Conservation (phyloP, 2,329 filamentous ascomycete genomes). For the Penicillium sp. region DNA sequence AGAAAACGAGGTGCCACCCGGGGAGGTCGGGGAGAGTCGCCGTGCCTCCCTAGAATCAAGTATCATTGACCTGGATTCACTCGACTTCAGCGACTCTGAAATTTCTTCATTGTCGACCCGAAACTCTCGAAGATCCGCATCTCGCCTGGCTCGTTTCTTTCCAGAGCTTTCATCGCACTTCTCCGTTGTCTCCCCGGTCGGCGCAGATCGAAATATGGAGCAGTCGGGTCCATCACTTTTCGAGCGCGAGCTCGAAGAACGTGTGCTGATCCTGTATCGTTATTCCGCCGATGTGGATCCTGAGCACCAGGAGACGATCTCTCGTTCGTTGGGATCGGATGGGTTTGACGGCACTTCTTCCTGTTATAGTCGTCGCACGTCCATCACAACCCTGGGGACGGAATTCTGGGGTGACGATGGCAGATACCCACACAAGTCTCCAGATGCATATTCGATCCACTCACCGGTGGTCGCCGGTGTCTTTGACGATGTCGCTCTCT, state of each 20-base stretch:
- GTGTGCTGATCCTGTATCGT: slow-evolving; percentile 20
- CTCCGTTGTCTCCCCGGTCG: slow-evolving; percentile 27
- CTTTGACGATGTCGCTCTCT: slow-evolving; percentile 35
- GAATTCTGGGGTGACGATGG: slow-evolving; percentile 20
- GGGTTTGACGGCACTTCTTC: slow-evolving; percentile 36
- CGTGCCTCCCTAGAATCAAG: slow-evolving; percentile 14
- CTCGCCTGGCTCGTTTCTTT: slow-evolving; percentile 29
- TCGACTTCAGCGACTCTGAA: slow-evolving; percentile 20
- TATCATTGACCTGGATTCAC: slow-evolving; percentile 17
- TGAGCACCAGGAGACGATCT: neutral
- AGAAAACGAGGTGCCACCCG: neutral
- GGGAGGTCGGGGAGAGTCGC: slow-evolving; percentile 1
- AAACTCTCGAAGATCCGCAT: slow-evolving; percentile 15
- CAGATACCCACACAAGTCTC: slow-evolving; percentile 13
- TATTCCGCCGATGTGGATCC: neutral
- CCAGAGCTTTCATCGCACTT: slow-evolving; percentile 33
- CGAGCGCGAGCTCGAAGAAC: slow-evolving; percentile 18
- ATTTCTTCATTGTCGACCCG: slow-evolving; percentile 30
- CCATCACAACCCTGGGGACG: slow-evolving; percentile 36
- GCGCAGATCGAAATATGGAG: slow-evolving; percentile 12
- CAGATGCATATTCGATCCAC: slow-evolving; percentile 28
- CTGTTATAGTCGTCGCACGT: slow-evolving; percentile 39
- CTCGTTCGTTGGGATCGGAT: slow-evolving; percentile 24
- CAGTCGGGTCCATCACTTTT: slow-evolving; percentile 3
- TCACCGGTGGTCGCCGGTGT: slow-evolving; percentile 29